A percentile compares a stretch with the other conserved stretches of the same genome.
These are phyloP conservation scores for Populus deltoides DNA, from an alignment of 345 rosid species.

Conservation along the genomic window DNA sequence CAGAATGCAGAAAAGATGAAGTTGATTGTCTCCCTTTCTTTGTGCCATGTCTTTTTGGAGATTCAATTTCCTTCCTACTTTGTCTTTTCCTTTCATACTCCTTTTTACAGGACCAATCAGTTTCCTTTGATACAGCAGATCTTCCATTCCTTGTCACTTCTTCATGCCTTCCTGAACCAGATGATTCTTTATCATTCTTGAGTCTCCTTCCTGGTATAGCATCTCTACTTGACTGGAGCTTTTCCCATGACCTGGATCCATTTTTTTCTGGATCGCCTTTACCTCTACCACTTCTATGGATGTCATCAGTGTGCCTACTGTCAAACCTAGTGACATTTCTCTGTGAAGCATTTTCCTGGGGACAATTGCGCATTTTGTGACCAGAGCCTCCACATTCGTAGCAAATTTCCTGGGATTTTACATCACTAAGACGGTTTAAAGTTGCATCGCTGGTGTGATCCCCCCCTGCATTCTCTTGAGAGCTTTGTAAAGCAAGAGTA, in stretches of 20 bases:
- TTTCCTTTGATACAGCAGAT: slow-evolving; percentile 18
- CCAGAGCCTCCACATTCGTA: slow-evolving; percentile 35
- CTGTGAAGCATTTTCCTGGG: slow-evolving; percentile 14
- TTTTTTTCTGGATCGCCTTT: slow-evolving; percentile 19
- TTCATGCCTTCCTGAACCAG: slow-evolving; percentile 21
- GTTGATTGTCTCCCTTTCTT: slow-evolving; percentile 29
- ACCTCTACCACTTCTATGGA: slow-evolving; percentile 20
- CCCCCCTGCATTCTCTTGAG: slow-evolving; percentile 13
- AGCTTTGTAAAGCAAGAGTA: slow-evolving; percentile 17
- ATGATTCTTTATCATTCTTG: slow-evolving; percentile 18
- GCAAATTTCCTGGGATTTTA: slow-evolving; percentile 24
- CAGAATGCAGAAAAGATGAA: slow-evolving; percentile 28
- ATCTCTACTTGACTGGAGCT: slow-evolving; percentile 19
- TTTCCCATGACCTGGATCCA: slow-evolving; percentile 25
- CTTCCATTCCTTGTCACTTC: slow-evolving; percentile 10
- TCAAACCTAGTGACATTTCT: slow-evolving; percentile 22
- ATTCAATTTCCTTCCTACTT: slow-evolving; percentile 20
- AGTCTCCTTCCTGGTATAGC: neutral
- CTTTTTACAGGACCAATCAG: slow-evolving; percentile 12
- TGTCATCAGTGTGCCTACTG: slow-evolving; percentile 9
- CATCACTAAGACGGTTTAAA: slow-evolving; percentile 17
- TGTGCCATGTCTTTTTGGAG: slow-evolving; percentile 15
- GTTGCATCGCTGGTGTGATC: slow-evolving; percentile 10
- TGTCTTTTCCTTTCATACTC: slow-evolving; percentile 26
- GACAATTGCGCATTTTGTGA: slow-evolving; percentile 41